Evolutionary conservation across 2,329 filamentous ascomycete species (phyloP).

Genomic region (Colletotrichum liriopes): DNA sequence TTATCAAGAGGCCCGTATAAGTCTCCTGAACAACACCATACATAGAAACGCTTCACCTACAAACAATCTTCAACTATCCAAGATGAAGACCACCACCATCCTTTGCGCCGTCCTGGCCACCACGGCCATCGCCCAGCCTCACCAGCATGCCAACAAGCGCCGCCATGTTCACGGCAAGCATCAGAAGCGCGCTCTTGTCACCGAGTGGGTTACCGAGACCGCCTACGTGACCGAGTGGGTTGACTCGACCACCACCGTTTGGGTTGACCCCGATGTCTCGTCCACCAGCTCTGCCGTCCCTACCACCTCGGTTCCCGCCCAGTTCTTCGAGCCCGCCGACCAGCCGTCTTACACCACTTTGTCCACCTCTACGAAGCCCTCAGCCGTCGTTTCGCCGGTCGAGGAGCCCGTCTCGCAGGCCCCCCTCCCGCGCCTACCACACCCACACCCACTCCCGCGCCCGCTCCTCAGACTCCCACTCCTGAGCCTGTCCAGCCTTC

Average conservation of each 20-base stretch:
- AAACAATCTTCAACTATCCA: conserved; percentile 43
- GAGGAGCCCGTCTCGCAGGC: conserved; percentile 26
- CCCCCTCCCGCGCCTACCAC: conserved; percentile 37
- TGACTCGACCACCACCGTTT: conserved; percentile 65
- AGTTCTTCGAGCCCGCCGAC: conserved; percentile 51
- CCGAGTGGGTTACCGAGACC: conserved; percentile 67
- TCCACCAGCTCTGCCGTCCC: conserved; percentile 48
- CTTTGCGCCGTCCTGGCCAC: conserved; percentile 61
- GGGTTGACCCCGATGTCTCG: conserved; percentile 53
- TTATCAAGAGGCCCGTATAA: conserved; percentile 27
- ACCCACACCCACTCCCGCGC: conserved; percentile 35
- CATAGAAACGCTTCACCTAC: conserved; percentile 1
- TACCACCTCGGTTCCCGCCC: conserved; percentile 46
- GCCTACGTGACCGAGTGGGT: conserved; percentile 63
- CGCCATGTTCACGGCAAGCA: conserved; percentile 55
- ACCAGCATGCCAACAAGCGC: conserved; percentile 54
- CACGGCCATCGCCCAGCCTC: conserved; percentile 66
- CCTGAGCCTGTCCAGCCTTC: conserved; percentile 39
- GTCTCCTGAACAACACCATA: conserved; percentile 18
- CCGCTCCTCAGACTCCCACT: conserved; percentile 47
- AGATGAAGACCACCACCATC: conserved; percentile 62
- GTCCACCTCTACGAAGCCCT: conserved; percentile 32
- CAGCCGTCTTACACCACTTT: conserved; percentile 28
- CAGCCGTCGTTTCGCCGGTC: conserved; percentile 9
- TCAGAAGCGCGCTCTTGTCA: conserved; percentile 59